Evolutionary conservation across 2,329 filamentous ascomycete genomes (phyloP), one percentile per base, ranked within the genome.

Genomic region (Metarhizium robertsii): DNA sequence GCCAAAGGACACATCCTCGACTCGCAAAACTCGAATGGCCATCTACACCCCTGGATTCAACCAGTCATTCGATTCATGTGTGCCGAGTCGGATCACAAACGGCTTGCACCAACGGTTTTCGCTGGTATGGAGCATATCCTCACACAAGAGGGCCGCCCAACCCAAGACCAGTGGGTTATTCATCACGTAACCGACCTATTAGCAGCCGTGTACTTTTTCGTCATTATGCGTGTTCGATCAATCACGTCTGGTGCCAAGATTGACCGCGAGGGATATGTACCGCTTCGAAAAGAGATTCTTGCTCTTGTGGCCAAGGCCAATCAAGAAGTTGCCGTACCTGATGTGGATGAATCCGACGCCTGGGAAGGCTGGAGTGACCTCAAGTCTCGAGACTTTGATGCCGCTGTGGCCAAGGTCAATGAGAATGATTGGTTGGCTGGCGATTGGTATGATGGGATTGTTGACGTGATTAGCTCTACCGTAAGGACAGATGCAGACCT

Each of bases 71-170:
- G 87, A 29, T 79, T 78, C 56, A 69, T 95, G 11, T 72, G 87
- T 66, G 78, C 77, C 43, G 77, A 79, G 29, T 76, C 90, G 10
- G 75, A 77, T 1, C 81, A 84, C 0, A 77, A 80, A 6, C 76
- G 75, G 4, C 78, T 91, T 3, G 83, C 82, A 0, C 87, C 87
- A 0, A 88, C 90, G 54, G 79, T 95, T 0, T 81, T 89, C 51
- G 86, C 88, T 0, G 90, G 88, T 1, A 78, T 91, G 53, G 86
- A 87, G 74, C 71, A 74, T 18, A 77, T 82, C 51, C 62, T 76
- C 11, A 66, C 68, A 1, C 74, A 75, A 0, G 67, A 68, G 13
- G 76, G 77, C n/a, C 67, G 64, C 30, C 69, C 67, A 42, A 74
- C 74, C 53, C 66, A 75, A 55, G 74, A 83, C 59, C 70, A 73